Percentiles rank a stretch among this genome's conserved stretches.
These are phyloP conservation scores for Roridomyces roridus DNA, from an alignment of 768 basidiomycete genomes.

Conservation along the genomic window DNA sequence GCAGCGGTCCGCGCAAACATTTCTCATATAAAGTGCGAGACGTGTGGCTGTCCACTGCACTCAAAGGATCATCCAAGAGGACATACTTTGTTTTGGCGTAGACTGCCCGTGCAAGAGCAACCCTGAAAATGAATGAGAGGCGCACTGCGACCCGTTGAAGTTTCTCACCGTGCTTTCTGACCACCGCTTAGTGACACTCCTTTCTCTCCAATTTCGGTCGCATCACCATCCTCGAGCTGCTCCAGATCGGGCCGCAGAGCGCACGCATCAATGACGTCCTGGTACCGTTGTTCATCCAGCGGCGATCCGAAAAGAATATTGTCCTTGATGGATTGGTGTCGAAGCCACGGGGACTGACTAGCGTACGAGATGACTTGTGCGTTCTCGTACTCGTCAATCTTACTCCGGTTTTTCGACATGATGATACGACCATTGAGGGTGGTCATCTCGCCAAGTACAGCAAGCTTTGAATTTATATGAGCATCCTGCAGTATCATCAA, in stretches of 20 bases:
- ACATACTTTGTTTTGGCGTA: constrained; percentile 58
- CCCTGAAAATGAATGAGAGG: constrained; percentile 35
- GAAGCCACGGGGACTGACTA: constrained; percentile 74
- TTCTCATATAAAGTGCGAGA: constrained; percentile 67
- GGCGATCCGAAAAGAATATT: constrained; percentile 84
- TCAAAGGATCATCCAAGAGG: constrained; percentile 64
- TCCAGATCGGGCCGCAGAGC: constrained; percentile 82
- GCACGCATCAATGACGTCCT: constrained; percentile 80
- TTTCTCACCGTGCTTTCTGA: constrained; percentile 69
- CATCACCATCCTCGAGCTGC: constrained; percentile 85
- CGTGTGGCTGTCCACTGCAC: constrained; percentile 74
- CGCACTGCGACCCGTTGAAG: neutral
- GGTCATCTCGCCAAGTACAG: constrained; percentile 76
- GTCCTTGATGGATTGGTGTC: constrained; percentile 54
- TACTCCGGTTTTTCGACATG: constrained; percentile 67
- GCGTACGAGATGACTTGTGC: constrained; percentile 75
- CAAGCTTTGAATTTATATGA: constrained; percentile 51
- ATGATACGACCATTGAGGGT: constrained; percentile 58
- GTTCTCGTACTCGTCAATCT: constrained; percentile 64
- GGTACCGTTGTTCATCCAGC: constrained; percentile 74
- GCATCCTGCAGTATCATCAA: too few species aligned
- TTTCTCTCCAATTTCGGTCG: constrained; percentile 82
- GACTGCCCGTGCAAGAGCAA: constrained; percentile 68
- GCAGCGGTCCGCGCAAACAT: constrained; percentile 69
- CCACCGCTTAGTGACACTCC: constrained; percentile 47